phyloP scores from a whole-genome alignment of 164 flowering plant genomes.

The Annona squamosa region DNA sequence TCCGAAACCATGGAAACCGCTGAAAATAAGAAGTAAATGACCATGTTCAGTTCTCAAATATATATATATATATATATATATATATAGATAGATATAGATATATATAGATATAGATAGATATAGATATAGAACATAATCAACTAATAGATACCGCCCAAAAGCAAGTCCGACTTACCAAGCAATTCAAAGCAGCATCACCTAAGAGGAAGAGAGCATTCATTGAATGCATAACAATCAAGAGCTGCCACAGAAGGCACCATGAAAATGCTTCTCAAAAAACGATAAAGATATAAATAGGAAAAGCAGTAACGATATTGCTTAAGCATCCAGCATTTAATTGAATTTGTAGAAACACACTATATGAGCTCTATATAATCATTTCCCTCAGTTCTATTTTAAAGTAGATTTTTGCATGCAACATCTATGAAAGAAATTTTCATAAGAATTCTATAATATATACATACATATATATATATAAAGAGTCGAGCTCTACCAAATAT shows the following conservation, averaged over 20 bases:
- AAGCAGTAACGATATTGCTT: neutral
- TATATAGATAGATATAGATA: no score
- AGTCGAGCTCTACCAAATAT: no score
- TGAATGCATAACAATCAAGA: constrained; percentile 69
- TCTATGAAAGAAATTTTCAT: no score
- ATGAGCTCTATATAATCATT: no score
- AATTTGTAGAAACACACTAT: no score
- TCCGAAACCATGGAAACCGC: constrained; percentile 82
- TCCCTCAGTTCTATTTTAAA: no score
- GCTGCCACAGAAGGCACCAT: constrained; percentile 33
- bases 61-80: neutral
- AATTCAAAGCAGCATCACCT: constrained; percentile 67
- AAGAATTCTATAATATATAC: no score
- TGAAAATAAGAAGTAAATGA: constrained; percentile 20
- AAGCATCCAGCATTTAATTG: no score
- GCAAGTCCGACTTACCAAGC: constrained; percentile 45
- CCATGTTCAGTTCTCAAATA: neutral
- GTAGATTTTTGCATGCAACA: no score
- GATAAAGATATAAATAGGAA: neutral
- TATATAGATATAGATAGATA: no score
- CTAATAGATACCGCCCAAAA: neutral
- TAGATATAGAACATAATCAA: no score
- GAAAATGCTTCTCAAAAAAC: neutral
- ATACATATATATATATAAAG: no score
- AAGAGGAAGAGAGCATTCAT: constrained; percentile 75